These are phyloP conservation scores for Lactarius pseudohatsudake DNA, from an alignment of 768 basidiomycete species.

Conservation along the genomic window DNA sequence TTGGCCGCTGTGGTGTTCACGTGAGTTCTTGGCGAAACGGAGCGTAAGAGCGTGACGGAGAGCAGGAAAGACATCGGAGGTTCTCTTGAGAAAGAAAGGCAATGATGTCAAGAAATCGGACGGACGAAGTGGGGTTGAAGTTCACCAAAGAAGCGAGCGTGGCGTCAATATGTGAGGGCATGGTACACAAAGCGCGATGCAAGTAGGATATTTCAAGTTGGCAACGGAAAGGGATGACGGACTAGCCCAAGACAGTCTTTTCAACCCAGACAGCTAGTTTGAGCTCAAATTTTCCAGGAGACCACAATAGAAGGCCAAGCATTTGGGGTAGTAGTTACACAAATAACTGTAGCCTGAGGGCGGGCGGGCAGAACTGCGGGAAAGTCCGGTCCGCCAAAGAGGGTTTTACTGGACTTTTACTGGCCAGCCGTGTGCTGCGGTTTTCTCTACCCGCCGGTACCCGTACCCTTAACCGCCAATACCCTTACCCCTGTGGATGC, in stretches of 20 bases:
- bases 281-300: neutral
- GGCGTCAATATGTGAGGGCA: conserved; percentile 1
- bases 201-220: neutral
- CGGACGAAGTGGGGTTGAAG: neutral
- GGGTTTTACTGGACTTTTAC: no score
- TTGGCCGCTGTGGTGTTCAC: neutral
- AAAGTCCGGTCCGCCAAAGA: no score
- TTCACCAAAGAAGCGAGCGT: neutral
- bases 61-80: neutral
- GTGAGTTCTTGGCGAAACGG: neutral
- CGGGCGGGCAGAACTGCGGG: no score
- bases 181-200: neutral
- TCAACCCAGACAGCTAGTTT: neutral
- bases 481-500: no score
- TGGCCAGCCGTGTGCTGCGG: no score
- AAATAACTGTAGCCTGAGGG: no score
- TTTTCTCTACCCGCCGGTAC: no score
- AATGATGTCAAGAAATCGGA: neutral
- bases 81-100: neutral
- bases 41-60: neutral
- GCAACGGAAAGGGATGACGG: neutral
- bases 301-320: neutral
- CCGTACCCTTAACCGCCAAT: no score
- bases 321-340: neutral
- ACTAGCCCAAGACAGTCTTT: neutral